Conservation (phyloP, 2,329 filamentous ascomycete species). For the Teratosphaeria pseudoeucalypti region DNA sequence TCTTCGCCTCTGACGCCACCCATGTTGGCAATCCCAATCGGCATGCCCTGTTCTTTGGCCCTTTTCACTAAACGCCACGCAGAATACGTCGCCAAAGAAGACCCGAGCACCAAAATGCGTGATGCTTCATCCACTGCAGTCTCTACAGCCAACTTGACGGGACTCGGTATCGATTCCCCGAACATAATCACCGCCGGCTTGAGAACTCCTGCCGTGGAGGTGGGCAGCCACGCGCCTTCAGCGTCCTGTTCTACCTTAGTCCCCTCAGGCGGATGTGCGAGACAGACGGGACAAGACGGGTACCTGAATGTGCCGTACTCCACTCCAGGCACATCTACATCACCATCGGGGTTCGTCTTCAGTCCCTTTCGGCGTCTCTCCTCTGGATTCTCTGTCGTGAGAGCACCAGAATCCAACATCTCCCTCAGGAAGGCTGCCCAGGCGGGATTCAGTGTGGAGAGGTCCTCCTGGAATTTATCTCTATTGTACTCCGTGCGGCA, state of each 20-base stretch:
- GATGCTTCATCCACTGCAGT: slow-evolving; percentile 66
- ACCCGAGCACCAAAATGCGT: slow-evolving; percentile 70
- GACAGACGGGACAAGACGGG: slow-evolving; percentile 74
- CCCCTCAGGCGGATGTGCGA: slow-evolving; percentile 47
- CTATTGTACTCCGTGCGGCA: slow-evolving; percentile 65
- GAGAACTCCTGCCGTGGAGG: slow-evolving; percentile 57
- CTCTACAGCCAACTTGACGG: slow-evolving; percentile 68
- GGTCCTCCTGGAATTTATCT: slow-evolving; percentile 61
- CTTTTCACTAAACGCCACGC: slow-evolving; percentile 82
- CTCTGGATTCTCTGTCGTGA: slow-evolving; percentile 65
- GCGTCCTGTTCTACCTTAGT: slow-evolving; percentile 59
- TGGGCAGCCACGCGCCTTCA: slow-evolving; percentile 66
- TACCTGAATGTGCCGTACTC: slow-evolving; percentile 87
- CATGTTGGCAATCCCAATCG: slow-evolving; percentile 78
- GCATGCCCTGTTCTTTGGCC: slow-evolving; percentile 71
- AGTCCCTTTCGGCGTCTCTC: slow-evolving; percentile 59
- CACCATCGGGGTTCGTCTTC: slow-evolving; percentile 84
- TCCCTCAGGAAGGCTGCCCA: slow-evolving; percentile 71
- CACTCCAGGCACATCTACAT: slow-evolving; percentile 79
- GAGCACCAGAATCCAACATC: slow-evolving; percentile 61
- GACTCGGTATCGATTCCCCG: slow-evolving; percentile 67
- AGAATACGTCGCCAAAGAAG: slow-evolving; percentile 86
- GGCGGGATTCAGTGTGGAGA: slow-evolving; percentile 70
- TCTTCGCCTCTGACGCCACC: slow-evolving; percentile 75
- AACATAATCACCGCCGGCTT: slow-evolving; percentile 97